A percentile compares a stretch with the other conserved stretches of the same genome.
These are phyloP conservation scores for Malassezia nana DNA, from an alignment of 1,284 basidiomycete genomes.

Conservation along the genomic window DNA sequence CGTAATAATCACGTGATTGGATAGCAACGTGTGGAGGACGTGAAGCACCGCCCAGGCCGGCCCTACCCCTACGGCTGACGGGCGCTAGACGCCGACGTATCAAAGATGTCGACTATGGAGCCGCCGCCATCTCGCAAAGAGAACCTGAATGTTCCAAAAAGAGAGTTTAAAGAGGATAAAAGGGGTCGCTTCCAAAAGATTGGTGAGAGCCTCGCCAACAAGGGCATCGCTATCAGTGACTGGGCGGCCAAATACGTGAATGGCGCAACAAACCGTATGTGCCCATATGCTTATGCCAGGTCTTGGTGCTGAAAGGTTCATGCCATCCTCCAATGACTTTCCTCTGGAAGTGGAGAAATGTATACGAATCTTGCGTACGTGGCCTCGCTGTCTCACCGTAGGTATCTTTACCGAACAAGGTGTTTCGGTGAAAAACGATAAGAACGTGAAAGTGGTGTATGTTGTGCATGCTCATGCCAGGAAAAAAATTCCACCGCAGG, in stretches of 20 bases:
- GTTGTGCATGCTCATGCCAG: neutral
- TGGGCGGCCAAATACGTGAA: constrained; percentile 44
- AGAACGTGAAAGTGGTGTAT: constrained; percentile 50
- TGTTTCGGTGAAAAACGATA: constrained; percentile 21
- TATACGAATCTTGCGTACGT: constrained; percentile 50
- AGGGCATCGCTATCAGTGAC: constrained; percentile 36
- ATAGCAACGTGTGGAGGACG: neutral
- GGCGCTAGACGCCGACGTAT: neutral
- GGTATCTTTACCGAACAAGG: constrained; percentile 33
- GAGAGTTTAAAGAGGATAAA: constrained; percentile 1
- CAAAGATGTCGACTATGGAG: neutral
- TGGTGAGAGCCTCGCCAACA: constrained; percentile 19
- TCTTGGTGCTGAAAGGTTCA: constrained; percentile 53
- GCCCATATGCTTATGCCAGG: neutral
- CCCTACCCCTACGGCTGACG: no score
- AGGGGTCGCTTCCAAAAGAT: neutral
- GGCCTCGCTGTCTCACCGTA: neutral
- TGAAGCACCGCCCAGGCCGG: neutral
- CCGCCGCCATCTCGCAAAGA: constrained; percentile 8
- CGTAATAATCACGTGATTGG: neutral
- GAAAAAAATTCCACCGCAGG: constrained; percentile 52
- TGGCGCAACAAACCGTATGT: constrained; percentile 25
- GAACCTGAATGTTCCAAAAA: neutral
- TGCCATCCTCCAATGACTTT: constrained; percentile 53
- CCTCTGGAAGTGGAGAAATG: constrained; percentile 53